Conservation (phyloP, 306 rosid species). For the Vachellia collinsii region DNA sequence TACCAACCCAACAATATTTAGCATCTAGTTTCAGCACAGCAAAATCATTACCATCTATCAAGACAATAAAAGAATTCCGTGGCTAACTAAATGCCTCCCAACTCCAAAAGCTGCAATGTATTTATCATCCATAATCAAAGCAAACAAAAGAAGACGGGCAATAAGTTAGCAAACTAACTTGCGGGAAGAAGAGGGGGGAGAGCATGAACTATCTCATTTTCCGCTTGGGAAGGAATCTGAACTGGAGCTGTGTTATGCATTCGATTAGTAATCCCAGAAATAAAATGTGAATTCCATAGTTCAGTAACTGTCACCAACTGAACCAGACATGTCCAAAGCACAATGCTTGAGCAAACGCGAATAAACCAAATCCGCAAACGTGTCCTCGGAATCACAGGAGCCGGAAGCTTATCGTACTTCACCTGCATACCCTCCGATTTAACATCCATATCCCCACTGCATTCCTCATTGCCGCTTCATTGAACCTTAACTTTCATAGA, state of each 20-base stretch:
- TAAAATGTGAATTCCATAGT: conserved; percentile 78
- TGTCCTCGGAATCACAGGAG: conserved; percentile 65
- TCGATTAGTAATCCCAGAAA: conserved; percentile 65
- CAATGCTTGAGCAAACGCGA: conserved; percentile 80
- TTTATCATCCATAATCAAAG: conserved; percentile 15
- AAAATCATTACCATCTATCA: conserved; percentile 23
- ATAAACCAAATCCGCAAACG: conserved; percentile 92
- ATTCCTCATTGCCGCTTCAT: conserved; percentile 85
- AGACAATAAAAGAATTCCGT: conserved; percentile 6
- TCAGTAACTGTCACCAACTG: conserved; percentile 84
- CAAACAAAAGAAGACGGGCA: conserved; percentile 12
- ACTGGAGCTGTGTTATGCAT: conserved; percentile 53
- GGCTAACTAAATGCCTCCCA: background rate
- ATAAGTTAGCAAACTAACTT: conserved; percentile 59
- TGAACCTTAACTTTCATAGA: conserved; percentile 44
- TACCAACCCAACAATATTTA: conserved; percentile 6
- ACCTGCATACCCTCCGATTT: conserved; percentile 78
- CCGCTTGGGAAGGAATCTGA: conserved; percentile 25
- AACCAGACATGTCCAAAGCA: conserved; percentile 88
- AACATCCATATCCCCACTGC: conserved; percentile 73
- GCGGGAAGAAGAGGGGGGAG: conserved; percentile 61
- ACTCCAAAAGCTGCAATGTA: conserved; percentile 19
- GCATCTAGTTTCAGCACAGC: conserved; percentile 11
- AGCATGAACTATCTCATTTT: conserved; percentile 35
- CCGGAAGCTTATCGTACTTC: conserved; percentile 74